A percentile compares a stretch with the other conserved stretches of the same genome.
Evolutionary conservation across 2,329 filamentous ascomycete genomes (phyloP).

Genomic region (Verticillium albo-atrum): DNA sequence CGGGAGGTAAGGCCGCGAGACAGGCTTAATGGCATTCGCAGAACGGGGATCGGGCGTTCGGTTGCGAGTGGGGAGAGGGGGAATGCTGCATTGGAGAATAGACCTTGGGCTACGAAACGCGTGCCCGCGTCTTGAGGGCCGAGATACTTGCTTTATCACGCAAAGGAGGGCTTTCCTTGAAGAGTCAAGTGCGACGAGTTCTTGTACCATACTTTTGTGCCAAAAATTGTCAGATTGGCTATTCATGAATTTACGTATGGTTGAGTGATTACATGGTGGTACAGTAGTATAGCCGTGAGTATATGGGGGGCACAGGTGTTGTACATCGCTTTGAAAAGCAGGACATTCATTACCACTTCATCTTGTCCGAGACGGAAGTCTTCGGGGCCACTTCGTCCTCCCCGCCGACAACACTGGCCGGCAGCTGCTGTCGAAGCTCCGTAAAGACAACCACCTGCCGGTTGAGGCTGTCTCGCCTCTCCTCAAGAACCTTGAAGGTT

Average conservation of each 20-base stretch:
- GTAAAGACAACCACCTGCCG: constrained; percentile 16
- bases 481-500: constrained; percentile 25
- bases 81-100: no score
- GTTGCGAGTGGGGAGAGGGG: no score
- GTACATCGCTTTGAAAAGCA: not conserved
- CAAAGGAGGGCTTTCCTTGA: not conserved
- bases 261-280: not conserved
- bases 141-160: not conserved
- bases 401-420: not conserved
- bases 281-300: not conserved
- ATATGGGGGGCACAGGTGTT: not conserved
- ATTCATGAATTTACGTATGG: not conserved
- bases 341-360: not conserved
- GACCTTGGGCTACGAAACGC: no score
- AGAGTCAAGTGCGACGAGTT: not conserved
- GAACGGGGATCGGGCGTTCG: no score
- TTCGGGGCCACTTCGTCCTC: not conserved
- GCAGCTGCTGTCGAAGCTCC: constrained; percentile 6
- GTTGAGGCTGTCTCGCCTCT: constrained; percentile 22
- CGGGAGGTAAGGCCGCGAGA: not conserved
- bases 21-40: no score
- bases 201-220: not conserved
- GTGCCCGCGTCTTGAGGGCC: not conserved
- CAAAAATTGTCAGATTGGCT: not conserved
- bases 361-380: not conserved